Evolutionary conservation across 139 green algal species (phyloP).

Genomic region (Chlamydomonas applanata): DNA sequence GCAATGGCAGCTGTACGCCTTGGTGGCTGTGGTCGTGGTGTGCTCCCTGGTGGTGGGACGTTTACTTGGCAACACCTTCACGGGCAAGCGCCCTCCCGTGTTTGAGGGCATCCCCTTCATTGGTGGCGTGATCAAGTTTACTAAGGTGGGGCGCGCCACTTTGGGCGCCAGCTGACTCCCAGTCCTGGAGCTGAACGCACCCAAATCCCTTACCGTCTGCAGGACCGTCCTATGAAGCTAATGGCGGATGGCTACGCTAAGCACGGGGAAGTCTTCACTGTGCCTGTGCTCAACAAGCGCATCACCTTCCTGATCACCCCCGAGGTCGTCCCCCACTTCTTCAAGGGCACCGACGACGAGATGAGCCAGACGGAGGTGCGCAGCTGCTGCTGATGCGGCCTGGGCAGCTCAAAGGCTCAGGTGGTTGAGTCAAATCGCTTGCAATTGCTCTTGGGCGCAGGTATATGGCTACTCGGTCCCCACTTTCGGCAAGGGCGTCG

Average conservation of each 20-base stretch:
- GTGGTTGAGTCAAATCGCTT: not conserved
- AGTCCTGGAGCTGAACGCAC: too few relatives aligned
- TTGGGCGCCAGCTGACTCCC: not conserved
- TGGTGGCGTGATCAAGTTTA: constrained; percentile 94
- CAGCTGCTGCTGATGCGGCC: not conserved
- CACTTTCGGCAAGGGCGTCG: constrained; percentile 94
- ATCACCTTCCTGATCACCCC: constrained; percentile 96
- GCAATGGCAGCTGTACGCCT: too few relatives aligned
- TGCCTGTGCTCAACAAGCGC: constrained; percentile 92
- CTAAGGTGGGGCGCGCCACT: constrained; percentile 51
- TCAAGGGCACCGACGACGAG: constrained; percentile 91
- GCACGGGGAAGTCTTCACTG: constrained; percentile 92
- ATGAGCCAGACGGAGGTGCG: constrained; percentile 88
- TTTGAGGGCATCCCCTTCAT: constrained; percentile 87
- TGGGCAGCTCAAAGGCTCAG: constrained; percentile 7
- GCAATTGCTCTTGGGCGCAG: constrained; percentile 38
- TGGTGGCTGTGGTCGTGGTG: not conserved
- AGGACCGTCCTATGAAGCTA: constrained; percentile 79
- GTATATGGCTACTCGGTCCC: constrained; percentile 98
- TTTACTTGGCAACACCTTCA: not conserved
- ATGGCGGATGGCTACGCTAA: constrained; percentile 79
- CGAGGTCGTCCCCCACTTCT: constrained; percentile 88
- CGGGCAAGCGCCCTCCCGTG: constrained; percentile 65
- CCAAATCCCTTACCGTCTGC: not conserved
- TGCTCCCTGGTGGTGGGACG: not conserved